phyloP scores from a whole-genome alignment of 2,329 filamentous ascomycete species.

The Camillea tinctor region DNA sequence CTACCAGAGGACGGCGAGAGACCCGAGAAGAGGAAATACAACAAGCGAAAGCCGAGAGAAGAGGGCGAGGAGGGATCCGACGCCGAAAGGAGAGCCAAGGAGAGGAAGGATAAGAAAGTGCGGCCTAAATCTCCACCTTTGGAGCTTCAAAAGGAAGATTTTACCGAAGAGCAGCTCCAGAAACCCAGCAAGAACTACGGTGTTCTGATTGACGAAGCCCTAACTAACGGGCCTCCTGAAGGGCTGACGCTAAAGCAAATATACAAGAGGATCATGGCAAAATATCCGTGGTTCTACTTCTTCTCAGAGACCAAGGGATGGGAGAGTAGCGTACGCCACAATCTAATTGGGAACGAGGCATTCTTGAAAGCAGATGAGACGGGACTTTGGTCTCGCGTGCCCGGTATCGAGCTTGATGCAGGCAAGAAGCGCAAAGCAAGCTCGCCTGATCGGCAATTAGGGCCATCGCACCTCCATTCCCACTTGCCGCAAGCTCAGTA shows the following conservation, averaged over 20 bases:
- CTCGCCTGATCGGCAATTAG: slow-evolving; percentile 47
- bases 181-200: slow-evolving; percentile 64
- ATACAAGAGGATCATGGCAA: slow-evolving; percentile 59
- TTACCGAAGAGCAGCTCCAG: slow-evolving; percentile 56
- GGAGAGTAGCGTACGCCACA: slow-evolving; percentile 65
- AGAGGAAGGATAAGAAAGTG: slow-evolving; percentile 60
- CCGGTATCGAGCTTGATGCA: slow-evolving; percentile 57
- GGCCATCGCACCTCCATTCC: slow-evolving; percentile 28
- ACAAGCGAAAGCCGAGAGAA: slow-evolving; percentile 59
- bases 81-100: slow-evolving; percentile 53
- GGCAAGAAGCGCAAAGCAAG: slow-evolving; percentile 59
- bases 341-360: slow-evolving; percentile 60
- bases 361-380: slow-evolving; percentile 59
- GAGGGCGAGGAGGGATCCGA: slow-evolving; percentile 56
- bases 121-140: slow-evolving; percentile 60
- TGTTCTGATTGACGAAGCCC: slow-evolving; percentile 59
- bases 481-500: slow-evolving; percentile 30
- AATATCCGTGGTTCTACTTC: slow-evolving; percentile 61
- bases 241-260: slow-evolving; percentile 61
- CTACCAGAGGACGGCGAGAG: slow-evolving; percentile 55
- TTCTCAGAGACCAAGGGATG: slow-evolving; percentile 62
- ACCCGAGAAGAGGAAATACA: slow-evolving; percentile 65
- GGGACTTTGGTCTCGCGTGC: slow-evolving; percentile 56
- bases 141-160: slow-evolving; percentile 54
- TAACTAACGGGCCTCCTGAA: slow-evolving; percentile 52